Evolutionary conservation across 2,329 filamentous ascomycete species (phyloP).

Genomic region (Rutstroemia sp.): DNA sequence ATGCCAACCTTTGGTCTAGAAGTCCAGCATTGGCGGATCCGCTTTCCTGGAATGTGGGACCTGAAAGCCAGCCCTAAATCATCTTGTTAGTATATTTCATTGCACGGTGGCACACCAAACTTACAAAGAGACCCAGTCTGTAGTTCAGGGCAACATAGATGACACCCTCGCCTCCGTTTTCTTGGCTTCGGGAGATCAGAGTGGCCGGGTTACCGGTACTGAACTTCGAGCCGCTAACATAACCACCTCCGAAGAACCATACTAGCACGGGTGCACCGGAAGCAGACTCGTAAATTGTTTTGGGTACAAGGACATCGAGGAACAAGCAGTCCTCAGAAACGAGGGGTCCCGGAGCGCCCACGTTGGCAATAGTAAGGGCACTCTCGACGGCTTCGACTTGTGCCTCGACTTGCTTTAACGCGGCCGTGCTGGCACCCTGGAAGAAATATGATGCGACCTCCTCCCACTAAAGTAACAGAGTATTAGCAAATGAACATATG

Average conservation of each 20-base stretch:
- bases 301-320: conserved; percentile 39
- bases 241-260: conserved; percentile 36
- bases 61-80: conserved; percentile 30
- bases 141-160: conserved; percentile 30
- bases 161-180: conserved; percentile 30
- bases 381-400: neutral
- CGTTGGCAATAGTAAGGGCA: conserved; percentile 5
- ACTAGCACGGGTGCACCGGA: conserved; percentile 8
- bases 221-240: conserved; percentile 34
- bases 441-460: neutral
- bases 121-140: conserved; percentile 27
- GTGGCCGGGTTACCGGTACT: conserved; percentile 33
- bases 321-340: conserved; percentile 40
- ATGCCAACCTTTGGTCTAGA: conserved; percentile 46
- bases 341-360: neutral
- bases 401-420: neutral
- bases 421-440: neutral
- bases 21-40: conserved; percentile 43
- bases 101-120: neutral
- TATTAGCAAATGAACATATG: neutral
- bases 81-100: neutral
- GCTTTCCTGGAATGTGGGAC: conserved; percentile 34
- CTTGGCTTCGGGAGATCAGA: conserved; percentile 28
- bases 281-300: conserved; percentile 29
- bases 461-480: neutral